Evolutionary conservation across 2,329 filamentous ascomycete species (phyloP), one percentile per base, ranked within the genome.

Genomic region (Fusarium sp.): DNA sequence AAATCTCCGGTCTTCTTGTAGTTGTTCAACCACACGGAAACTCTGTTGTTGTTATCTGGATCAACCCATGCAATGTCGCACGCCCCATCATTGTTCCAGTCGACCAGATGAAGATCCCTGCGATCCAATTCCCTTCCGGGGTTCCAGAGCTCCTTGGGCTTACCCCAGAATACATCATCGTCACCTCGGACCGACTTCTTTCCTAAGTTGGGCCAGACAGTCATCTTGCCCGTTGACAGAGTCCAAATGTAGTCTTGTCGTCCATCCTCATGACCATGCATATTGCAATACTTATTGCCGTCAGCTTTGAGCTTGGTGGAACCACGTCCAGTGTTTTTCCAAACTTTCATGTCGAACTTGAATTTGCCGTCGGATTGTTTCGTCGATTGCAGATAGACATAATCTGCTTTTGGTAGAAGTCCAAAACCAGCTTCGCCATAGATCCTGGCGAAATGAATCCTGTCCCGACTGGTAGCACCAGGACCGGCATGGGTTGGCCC

Each of bases 181-280:
- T 40, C 34, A 2, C 44, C 31, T 3, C 21, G 28, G 13, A 49
- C 26, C 2, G 50, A 55, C 43, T 45, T 40, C 38, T 55, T 60
- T 1, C 57, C 57, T 13, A 40, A 14, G 39, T 60, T 60, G 7
- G 51, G 34, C 43, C 44, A 60, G 3, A 60, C 36, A 15, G 21
- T 46, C 36, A 60, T 36, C 43, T 56, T 56, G 3, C 69, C 69
- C 1, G 19, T 46, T 3, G 58, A 62, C 0, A 22, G 28, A 5
- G 49, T 40, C 69, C 69, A 72, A 6, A 72, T 65, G 7, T 72
- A 71, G 54, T 72, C 69, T 60, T 62, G 46, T 65, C 67, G 39
- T 13, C 62, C 62, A 24, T 63, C 47, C 0, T 5, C 26, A 13
- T 60, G 50, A 4, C 69, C 69, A 4, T 34, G 21, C 67, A 72